Percentiles rank a stretch among this genome's conserved stretches.
Conservation (phyloP, 352 stramenopile species). For the Phytopythium helicoides region DNA sequence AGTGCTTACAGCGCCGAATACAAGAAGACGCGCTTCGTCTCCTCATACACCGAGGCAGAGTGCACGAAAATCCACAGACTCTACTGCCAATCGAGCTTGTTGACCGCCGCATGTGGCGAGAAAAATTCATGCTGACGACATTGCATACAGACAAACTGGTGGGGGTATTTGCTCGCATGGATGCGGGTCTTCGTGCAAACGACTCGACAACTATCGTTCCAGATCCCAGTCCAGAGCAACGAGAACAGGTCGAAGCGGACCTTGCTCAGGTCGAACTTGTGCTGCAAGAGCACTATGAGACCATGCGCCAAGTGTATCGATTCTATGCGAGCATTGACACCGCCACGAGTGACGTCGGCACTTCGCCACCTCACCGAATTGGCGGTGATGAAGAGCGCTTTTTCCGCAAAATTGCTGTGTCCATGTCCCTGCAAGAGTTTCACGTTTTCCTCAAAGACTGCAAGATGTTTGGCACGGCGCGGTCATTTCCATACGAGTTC, state of each 20-base stretch:
- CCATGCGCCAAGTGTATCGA: constrained; percentile 46
- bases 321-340: constrained; percentile 55
- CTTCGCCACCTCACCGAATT: not conserved
- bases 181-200: not conserved
- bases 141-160: constrained; percentile 38
- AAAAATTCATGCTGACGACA: constrained; percentile 65
- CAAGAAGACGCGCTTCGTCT: constrained; percentile 56
- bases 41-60: constrained; percentile 33
- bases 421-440: constrained; percentile 68
- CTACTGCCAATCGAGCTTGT: constrained; percentile 36
- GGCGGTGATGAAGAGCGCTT: constrained; percentile 45
- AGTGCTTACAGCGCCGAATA: constrained; percentile 50
- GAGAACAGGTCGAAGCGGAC: constrained; percentile 21
- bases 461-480: constrained; percentile 46
- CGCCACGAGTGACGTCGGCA: not conserved
- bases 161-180: constrained; percentile 10
- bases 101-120: constrained; percentile 44
- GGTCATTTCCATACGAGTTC: constrained; percentile 57
- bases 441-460: constrained; percentile 67
- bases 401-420: constrained; percentile 62
- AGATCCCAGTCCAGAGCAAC: constrained; percentile 2
- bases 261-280: constrained; percentile 35
- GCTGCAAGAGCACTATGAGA: constrained; percentile 39
- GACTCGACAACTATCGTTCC: not conserved
- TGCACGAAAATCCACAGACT: constrained; percentile 10